Base-by-base conservation (phyloP, 768 basidiomycete species). In the Cubamyces sp. region DNA sequence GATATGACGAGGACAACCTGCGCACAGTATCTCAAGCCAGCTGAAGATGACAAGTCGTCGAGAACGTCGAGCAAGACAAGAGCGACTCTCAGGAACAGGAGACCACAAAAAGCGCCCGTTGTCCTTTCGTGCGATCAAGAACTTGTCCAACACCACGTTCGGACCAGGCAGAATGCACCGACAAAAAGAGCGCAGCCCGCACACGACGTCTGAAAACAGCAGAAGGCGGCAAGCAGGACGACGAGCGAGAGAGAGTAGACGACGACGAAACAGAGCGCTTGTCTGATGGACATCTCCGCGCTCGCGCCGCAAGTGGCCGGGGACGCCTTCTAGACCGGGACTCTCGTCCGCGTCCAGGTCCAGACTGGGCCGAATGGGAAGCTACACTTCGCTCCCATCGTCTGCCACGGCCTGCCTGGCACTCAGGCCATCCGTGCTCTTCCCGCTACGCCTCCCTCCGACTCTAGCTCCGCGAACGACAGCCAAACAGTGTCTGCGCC, bases 281-380 rank as follows among this genome's bases (percentile, higher is more conserved):
- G 47, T 15, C 7, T 3, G 47, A 30, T 42, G 37, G 47, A n/a
- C 26, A 49, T 21, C 46, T 49, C 57, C 39, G 57, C 48, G 57
- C 21, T 39, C 49, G 12, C n/a, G 5, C 39, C 40, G 57, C 45
- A 40, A 43, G 40, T 2, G 45, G 42, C 48, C 57, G 49, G 49
- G 48, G 45, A 16, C 39, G 57, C 26, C 26, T 39, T 59, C 57
- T 59, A 51, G 57, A 58, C 57, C 57, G 49, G 34, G 34, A 34
- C 6, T 16, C 43, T 45, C 23, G 57, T 39, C 39, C 37, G 18
- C 16, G 25, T 16, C 34, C 18, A 8, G 57, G 41, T 28, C 57
- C 48, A 43, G 48, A 34, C 57, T 59, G 37, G 40, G 41, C 57
- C 28, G n/a, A 37, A 43, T 43, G 42, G 39, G 39, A 7, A 21